phyloP scores from a whole-genome alignment of 2,329 filamentous ascomycete species.

The Tolypocladium ophioglossoides region DNA sequence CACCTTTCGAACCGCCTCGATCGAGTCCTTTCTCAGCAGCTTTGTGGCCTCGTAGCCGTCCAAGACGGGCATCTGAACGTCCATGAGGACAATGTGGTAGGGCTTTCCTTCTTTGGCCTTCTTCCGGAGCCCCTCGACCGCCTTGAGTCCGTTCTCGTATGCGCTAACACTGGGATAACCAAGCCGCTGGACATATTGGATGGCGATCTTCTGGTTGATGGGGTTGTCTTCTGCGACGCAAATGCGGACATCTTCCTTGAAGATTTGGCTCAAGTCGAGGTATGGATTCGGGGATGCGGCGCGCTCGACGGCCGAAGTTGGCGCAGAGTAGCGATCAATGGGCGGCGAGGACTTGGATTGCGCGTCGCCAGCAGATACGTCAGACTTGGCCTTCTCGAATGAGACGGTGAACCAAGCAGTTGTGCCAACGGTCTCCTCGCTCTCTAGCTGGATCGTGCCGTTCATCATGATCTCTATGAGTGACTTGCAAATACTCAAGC shows the following conservation, averaged over 20 bases:
- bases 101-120: slow-evolving; percentile 62
- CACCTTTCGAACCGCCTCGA: slow-evolving; percentile 67
- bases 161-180: slow-evolving; percentile 75
- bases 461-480: slow-evolving; percentile 89
- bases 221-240: slow-evolving; percentile 94
- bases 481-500: slow-evolving; percentile 88
- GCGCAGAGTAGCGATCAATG: slow-evolving; percentile 22
- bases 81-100: slow-evolving; percentile 90
- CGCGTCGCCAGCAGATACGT: slow-evolving; percentile 46
- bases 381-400: slow-evolving; percentile 68
- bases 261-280: slow-evolving; percentile 60
- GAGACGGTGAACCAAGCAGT: slow-evolving; percentile 70
- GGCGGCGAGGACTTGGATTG: slow-evolving; percentile 25
- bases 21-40: slow-evolving; percentile 64
- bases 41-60: slow-evolving; percentile 90
- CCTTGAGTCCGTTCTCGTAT: slow-evolving; percentile 81
- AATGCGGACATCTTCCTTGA: slow-evolving; percentile 69
- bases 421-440: slow-evolving; percentile 59
- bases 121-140: slow-evolving; percentile 71
- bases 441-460: slow-evolving; percentile 74
- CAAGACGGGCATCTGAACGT: slow-evolving; percentile 90
- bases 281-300: slow-evolving; percentile 32
- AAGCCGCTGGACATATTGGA: slow-evolving; percentile 78
- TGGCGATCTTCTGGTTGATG: slow-evolving; percentile 90
- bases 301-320: slow-evolving; percentile 24